Conservation (phyloP, 768 basidiomycete species). For the Rhodocollybia butyracea region DNA sequence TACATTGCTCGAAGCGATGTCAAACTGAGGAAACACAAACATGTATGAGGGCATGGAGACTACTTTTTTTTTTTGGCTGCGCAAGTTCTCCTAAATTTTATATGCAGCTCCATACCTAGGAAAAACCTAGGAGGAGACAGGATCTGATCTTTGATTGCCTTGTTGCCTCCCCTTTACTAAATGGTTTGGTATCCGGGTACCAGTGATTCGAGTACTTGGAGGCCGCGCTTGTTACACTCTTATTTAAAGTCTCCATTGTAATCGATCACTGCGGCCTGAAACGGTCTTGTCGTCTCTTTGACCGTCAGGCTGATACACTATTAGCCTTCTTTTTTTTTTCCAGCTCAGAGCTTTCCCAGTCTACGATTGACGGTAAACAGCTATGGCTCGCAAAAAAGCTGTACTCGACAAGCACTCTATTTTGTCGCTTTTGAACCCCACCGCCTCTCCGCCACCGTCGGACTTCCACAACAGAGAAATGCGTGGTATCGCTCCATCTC, state of each 20-base stretch:
- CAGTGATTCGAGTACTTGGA: background rate
- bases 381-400: background rate
- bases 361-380: background rate
- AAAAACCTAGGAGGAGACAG: too few relatives aligned
- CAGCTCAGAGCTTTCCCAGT: background rate
- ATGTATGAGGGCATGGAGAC: too few relatives aligned
- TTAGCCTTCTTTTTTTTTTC: background rate
- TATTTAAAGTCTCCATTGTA: conserved; percentile 1
- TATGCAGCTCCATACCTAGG: too few relatives aligned
- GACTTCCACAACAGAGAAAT: too few relatives aligned
- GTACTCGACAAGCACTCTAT: background rate
- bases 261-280: conserved; percentile 6
- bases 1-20: too few relatives aligned
- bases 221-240: conserved; percentile 3
- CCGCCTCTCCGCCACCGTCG: background rate
- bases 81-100: too few relatives aligned
- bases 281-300: background rate
- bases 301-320: background rate
- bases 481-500: too few relatives aligned
- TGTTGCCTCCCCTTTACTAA: background rate
- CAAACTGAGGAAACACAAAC: background rate
- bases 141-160: background rate
- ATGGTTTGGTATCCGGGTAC: background rate
- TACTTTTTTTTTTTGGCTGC: too few relatives aligned
- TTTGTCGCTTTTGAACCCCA: background rate